These are phyloP conservation scores for Pythium graminicola DNA, from an alignment of 352 stramenopile species.

Conservation along the genomic window DNA sequence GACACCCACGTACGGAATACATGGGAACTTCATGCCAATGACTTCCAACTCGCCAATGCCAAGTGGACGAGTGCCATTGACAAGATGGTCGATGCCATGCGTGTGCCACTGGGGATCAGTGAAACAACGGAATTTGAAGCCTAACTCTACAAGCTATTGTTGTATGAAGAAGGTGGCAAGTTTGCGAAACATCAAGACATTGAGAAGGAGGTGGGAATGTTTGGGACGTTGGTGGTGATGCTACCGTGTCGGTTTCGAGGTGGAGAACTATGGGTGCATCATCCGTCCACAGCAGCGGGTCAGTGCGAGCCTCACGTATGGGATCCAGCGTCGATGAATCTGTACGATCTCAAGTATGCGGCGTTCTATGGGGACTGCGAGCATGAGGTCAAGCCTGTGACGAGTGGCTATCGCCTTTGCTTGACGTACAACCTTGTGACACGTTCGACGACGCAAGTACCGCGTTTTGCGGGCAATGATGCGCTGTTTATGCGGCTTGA, in stretches of 20 bases:
- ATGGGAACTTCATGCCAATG: conserved; percentile 15
- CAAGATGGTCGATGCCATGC: conserved; percentile 3
- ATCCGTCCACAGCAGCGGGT: not conserved
- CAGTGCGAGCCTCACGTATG: conserved; percentile 8
- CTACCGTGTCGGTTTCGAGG: conserved; percentile 26
- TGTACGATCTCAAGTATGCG: conserved; percentile 20
- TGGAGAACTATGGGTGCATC: conserved; percentile 15
- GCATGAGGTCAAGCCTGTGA: conserved; percentile 19
- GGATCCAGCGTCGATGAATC: not conserved
- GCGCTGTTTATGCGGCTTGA: not conserved
- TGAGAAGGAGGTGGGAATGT: conserved; percentile 46
- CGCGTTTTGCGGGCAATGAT: conserved; percentile 8
- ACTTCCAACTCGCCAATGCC: conserved; percentile 11
- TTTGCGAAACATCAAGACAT: conserved; percentile 42
- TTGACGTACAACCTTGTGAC: conserved; percentile 23
- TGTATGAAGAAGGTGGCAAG: conserved; percentile 36
- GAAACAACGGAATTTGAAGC: conserved; percentile 5
- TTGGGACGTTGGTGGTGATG: conserved; percentile 40
- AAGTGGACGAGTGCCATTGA: conserved; percentile 9
- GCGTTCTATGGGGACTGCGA: conserved; percentile 23
- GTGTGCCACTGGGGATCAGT: conserved; percentile 9
- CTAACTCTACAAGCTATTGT: conserved; percentile 36
- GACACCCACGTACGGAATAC: conserved; percentile 22
- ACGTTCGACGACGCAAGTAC: not conserved
- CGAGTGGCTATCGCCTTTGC: conserved; percentile 14